Base-by-base conservation (phyloP, 805 yeast species). In the Saturnispora silvae region DNA sequence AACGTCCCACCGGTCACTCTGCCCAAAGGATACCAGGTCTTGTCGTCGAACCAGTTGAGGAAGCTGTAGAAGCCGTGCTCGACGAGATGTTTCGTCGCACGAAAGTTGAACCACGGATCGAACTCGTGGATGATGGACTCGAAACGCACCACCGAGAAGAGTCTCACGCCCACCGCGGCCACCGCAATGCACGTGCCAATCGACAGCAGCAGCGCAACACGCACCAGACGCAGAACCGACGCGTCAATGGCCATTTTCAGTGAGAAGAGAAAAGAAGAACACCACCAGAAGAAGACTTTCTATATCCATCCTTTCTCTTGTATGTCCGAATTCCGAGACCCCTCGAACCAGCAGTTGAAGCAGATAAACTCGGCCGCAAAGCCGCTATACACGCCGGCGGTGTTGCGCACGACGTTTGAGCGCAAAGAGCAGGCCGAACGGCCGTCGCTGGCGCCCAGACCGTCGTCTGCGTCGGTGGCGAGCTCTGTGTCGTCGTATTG, bases 11-110 rank as follows among this genome's bases (percentile, higher is more conserved):
- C 99, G 10, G 98, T 92, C 53, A 92, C 98, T 64, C 99, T 75
- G 16, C 99, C 99, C 48, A 92, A 68, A 15, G 99, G 99, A 59
- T 92, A 92, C 99, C 99, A 92, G 15, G 98, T 89, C 56, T 95
- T 75, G 58, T 89, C 96, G 58, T 92, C 98, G 53, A 92, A 92
- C 98, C 98, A 92, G 59, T 92, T 92, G 53, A 94, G 69, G 54
- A 92, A 94, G 47, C 86, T 87, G 65, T 86, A 81, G 59, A 75
- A 89, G 5, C 92, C 79, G 53, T 85, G 76, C 31, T 73, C 65
- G 22, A 85, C 94, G 47, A 92, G 70, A 59, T 84, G 85, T 59
- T 82, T 81, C n/a, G 98, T 83, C 31, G 98, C 98, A 46, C 98
- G 68, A 66, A 74, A 92, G 61, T 92, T 92, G 72, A 84, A 84